A percentile compares a stretch with the other conserved stretches of the same genome.
phyloP scores from a whole-genome alignment of 1,139 yeast genomes.

The Tardiomyces depauwii region DNA sequence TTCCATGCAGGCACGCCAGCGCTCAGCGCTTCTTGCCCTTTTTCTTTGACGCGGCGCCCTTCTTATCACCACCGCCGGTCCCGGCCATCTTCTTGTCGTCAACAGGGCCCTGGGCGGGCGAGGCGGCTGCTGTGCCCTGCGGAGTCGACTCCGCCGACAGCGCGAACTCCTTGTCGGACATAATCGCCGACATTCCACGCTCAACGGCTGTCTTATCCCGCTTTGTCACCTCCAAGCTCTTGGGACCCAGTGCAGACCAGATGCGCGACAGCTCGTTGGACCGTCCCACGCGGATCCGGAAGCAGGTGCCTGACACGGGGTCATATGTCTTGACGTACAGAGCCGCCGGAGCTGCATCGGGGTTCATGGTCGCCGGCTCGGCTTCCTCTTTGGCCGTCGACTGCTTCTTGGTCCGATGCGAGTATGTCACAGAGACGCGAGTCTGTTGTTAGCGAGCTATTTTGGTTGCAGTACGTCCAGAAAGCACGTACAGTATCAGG shows the following conservation, averaged over 20 bases:
- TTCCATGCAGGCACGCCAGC: too few relatives aligned
- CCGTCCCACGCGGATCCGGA: slow-evolving; percentile 50
- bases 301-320: slow-evolving; percentile 56
- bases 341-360: slow-evolving; percentile 16
- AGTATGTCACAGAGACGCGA: slow-evolving; percentile 38
- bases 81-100: not conserved
- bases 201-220: slow-evolving; percentile 13
- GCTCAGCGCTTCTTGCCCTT: too few relatives aligned
- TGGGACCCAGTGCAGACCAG: slow-evolving; percentile 77
- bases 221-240: slow-evolving; percentile 40
- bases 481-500: slow-evolving; percentile 35
- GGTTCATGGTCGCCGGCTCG: slow-evolving; percentile 1
- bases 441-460: slow-evolving; percentile 19
- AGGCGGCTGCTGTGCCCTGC: slow-evolving; percentile 2
- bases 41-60: too few relatives aligned
- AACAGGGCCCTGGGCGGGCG: not conserved
- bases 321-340: slow-evolving; percentile 55
- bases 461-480: too few relatives aligned
- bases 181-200: slow-evolving; percentile 11
- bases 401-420: slow-evolving; percentile 24
- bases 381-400: slow-evolving; percentile 13
- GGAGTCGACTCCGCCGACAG: slow-evolving; percentile 10
- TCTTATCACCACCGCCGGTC: too few relatives aligned
- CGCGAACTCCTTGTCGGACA: slow-evolving; percentile 14
- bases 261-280: slow-evolving; percentile 71